phyloP scores from a whole-genome alignment of 108 stramenopile genomes.

The Asterionellopsis glacialis region DNA sequence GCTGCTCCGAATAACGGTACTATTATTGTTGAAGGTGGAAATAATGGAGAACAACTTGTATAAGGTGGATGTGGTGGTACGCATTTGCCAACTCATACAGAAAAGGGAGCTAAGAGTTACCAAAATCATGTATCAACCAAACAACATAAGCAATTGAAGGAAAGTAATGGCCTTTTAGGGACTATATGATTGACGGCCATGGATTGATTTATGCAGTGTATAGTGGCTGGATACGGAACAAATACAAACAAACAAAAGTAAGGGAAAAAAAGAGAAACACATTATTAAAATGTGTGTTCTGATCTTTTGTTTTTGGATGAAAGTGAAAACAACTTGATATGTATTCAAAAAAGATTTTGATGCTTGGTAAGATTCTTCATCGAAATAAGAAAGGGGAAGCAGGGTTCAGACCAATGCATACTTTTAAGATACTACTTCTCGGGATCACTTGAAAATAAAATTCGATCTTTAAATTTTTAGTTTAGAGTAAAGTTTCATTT shows the following conservation, averaged over 20 bases:
- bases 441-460: too few species aligned
- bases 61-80: slow-evolving; percentile 29
- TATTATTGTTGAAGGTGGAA: too few species aligned
- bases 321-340: background rate
- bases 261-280: background rate
- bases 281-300: background rate
- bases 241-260: background rate
- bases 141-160: slow-evolving; percentile 34
- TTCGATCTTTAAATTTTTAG: too few species aligned
- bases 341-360: slow-evolving; percentile 4
- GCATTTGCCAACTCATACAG: slow-evolving; percentile 6
- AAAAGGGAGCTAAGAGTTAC: slow-evolving; percentile 18
- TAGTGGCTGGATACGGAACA: too few species aligned
- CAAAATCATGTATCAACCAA: slow-evolving; percentile 26
- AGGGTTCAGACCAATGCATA: background rate
- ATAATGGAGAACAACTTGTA: too few species aligned
- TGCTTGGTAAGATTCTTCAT: background rate
- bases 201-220: background rate
- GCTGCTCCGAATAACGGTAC: too few species aligned
- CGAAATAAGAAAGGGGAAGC: background rate
- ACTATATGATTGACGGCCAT: slow-evolving; percentile 1
- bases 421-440: too few species aligned
- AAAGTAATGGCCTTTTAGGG: slow-evolving; percentile 17
- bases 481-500: too few species aligned
- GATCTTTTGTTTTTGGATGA: too few species aligned